Base-by-base conservation (phyloP, 78 protist species). In the Dictyostelium citrinum region DNA sequence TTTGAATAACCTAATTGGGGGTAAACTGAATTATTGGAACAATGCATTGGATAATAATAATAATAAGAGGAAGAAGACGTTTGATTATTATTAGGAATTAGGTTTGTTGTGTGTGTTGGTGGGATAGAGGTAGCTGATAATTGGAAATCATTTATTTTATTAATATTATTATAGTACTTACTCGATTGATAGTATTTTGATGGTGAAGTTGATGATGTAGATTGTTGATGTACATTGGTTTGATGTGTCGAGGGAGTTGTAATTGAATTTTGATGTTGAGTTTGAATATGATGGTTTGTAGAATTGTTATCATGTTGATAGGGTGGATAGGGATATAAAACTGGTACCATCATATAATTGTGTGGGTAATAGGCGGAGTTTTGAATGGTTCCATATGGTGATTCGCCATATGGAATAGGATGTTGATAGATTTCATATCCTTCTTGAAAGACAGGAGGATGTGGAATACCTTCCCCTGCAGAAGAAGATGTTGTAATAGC, bases 321-420 rank as follows among this genome's bases (percentile, higher is more conserved):
- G 0, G 79, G 90, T 22, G 14, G 45, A 11, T 60, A 49, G 70
- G 79, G 90, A 71, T 83, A 83, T 31, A 83, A 49, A 22, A 83
- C 35, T n/a, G 91, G 91, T 12, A 84, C 91, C 82, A 84, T 74
- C 82, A 84, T 74, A 17, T 22, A 43, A 16, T 78, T 78, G 5
- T 41, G 68, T 46, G 22, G 68, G 27, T 78, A 78, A 37, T 78
- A 78, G 0, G 60, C 22, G 10, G 51, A 43, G 20, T 76, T 76
- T 76, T 37, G 83, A 12, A 16, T 24, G 1, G 31, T 5, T 20
- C 58, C 81, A 78, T 49, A 29, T 5, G n/a, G 58, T 9, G 27
- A n/a, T 11, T n/a, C 29, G 1, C 79, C 51, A 72, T 43, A 17
- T 5, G 64, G 64, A 0, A 55, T 55, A 3, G n/a, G 27, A 20